Evolutionary conservation across 2,329 filamentous ascomycete genomes (phyloP), one percentile per base, ranked within the genome.

Genomic region (Pseudomassariella vexata): DNA sequence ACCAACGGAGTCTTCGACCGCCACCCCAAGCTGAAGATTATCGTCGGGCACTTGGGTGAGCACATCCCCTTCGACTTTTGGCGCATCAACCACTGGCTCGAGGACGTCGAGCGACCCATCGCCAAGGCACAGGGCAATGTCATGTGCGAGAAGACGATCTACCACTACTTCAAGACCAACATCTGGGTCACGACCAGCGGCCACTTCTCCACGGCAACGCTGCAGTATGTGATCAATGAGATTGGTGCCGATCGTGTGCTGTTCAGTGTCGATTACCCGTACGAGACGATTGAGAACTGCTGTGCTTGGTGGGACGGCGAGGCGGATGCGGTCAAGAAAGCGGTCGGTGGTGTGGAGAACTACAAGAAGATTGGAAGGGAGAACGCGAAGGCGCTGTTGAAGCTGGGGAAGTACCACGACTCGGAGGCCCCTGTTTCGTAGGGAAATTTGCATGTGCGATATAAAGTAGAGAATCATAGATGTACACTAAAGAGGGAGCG

Each of bases 161-260:
- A 59, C 14, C 62, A 75, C 12, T 76, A 76, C 50, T 76, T 76
- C 50, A 57, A 56, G 15, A 42, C 63, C 23, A 76, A 76, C 47
- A 56, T 76, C 35, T 76, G 67, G 66, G 65, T 76, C 41, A 76
- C 73, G 4, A 76, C 72, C 1, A 65, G 59, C 34, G 73, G 72
- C 0, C 66, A 76, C 46, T 76, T 76, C 42, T 73, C 66, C 1
- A 73, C 69, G 0, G 51, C 63, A 1, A 70, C 68, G 1, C 49
- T 76, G 26, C 57, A 72, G 39, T 75, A 62, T 32, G 65, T 63
- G 27, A 56, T 69, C 14, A 55, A 58, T 14, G 61, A 72, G 41
- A 53, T 76, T 18, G 62, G 68, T 6, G 53, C 65, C 5, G 67
- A 72, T 32, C 50, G 69, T 0, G 66, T 73, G 22, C 41, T 73